phyloP scores from a whole-genome alignment of 1,284 basidiomycete species.

The Trametes polyzona region DNA sequence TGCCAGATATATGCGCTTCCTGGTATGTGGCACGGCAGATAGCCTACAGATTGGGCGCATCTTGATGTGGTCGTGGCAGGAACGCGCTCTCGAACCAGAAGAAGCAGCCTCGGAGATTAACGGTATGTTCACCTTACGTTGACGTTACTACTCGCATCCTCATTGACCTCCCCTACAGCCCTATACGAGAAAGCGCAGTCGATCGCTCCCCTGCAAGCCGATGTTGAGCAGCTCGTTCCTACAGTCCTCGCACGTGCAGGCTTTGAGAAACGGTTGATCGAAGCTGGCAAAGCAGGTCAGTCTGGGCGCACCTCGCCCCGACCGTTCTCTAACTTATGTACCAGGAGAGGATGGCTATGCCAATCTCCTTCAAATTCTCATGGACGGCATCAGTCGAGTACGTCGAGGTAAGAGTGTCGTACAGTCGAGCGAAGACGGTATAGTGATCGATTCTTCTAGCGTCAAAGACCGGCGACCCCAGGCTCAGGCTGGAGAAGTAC shows the following conservation, averaged over 20 bases:
- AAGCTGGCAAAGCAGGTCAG: constrained; percentile 50
- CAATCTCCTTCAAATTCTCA: constrained; percentile 56
- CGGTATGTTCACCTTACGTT: constrained; percentile 11
- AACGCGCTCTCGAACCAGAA: constrained; percentile 19
- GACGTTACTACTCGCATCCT: neutral
- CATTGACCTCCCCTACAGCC: constrained; percentile 41
- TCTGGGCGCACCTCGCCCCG: too few species aligned
- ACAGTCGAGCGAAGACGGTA: neutral
- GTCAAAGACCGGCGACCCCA: constrained; percentile 51
- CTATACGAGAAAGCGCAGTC: constrained; percentile 60
- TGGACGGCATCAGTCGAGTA: constrained; percentile 63
- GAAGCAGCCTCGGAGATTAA: constrained; percentile 33
- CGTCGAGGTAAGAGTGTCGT: constrained; percentile 48
- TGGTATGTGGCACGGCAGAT: constrained; percentile 44
- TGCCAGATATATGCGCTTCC: constrained; percentile 70
- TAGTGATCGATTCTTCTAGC: constrained; percentile 33
- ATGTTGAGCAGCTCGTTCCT: constrained; percentile 71
- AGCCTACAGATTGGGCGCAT: neutral
- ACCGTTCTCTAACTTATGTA: neutral
- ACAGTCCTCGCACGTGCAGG: constrained; percentile 69
- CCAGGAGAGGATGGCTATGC: constrained; percentile 53
- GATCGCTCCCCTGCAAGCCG: constrained; percentile 54
- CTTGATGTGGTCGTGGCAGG: constrained; percentile 37
- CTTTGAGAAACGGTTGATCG: constrained; percentile 60
- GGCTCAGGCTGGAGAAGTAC: constrained; percentile 82